A percentile compares a stretch with the other conserved stretches of the same genome.
Evolutionary conservation across 208 protist species (phyloP).

Genomic region (Wallacemonas sp.): DNA sequence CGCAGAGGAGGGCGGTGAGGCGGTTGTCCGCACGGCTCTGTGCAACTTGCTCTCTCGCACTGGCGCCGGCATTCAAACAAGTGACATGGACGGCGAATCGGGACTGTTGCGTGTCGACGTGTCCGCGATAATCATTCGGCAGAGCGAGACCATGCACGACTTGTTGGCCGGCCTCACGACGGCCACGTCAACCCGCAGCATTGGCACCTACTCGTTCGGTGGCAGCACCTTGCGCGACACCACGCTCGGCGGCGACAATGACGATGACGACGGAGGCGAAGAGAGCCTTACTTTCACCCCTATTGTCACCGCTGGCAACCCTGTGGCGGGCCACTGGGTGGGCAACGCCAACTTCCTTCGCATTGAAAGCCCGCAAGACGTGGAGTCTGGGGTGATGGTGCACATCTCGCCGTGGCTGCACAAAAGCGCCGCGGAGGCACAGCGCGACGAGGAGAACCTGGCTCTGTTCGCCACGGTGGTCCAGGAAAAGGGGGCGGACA

Average conservation of each 20-base stretch:
- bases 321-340: slow-evolving; percentile 26
- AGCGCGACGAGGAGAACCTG: slow-evolving; percentile 19
- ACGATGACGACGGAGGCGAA: slow-evolving; percentile 2
- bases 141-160: slow-evolving; percentile 5
- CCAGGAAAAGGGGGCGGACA: slow-evolving; percentile 10
- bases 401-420: slow-evolving; percentile 28
- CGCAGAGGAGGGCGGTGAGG: slow-evolving; percentile 3
- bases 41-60: background rate
- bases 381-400: slow-evolving; percentile 7
- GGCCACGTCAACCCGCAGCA: slow-evolving; percentile 1
- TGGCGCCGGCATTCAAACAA: background rate
- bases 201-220: slow-evolving; percentile 8
- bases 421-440: slow-evolving; percentile 11
- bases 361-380: slow-evolving; percentile 3
- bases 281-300: background rate
- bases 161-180: slow-evolving; percentile 7
- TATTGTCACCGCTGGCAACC: slow-evolving; percentile 20
- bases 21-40: slow-evolving; percentile 3
- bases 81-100: background rate
- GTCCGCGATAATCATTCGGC: slow-evolving; percentile 15
- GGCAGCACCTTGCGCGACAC: slow-evolving; percentile 1
- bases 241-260: background rate
- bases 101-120: slow-evolving; percentile 12
- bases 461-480: slow-evolving; percentile 24
- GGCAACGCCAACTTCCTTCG: slow-evolving; percentile 17